Conservation (phyloP, 225 moss, liverwort and hornwort species). For the Physcomitrellopsis africana region DNA sequence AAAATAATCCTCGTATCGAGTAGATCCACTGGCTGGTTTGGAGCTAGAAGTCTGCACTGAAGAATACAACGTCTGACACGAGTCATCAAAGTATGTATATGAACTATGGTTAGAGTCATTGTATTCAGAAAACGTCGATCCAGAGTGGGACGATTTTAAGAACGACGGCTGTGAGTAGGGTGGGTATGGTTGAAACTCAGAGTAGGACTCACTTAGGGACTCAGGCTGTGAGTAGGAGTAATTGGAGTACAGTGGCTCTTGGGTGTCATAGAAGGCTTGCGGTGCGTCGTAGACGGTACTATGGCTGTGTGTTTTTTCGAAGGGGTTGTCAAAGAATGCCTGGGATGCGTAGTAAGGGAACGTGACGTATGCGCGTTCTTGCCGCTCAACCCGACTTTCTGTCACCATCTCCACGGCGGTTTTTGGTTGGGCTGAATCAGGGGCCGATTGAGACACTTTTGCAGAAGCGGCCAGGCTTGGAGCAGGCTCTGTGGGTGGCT, state of each 20-base stretch:
- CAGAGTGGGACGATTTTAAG: conserved; percentile 32
- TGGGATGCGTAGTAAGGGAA: conserved; percentile 52
- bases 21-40: conserved; percentile 18
- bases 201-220: too few relatives aligned
- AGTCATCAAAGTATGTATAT: conserved; percentile 31
- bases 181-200: too few relatives aligned
- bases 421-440: neutral
- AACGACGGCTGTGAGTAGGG: conserved; percentile 35
- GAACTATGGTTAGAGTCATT: conserved; percentile 24
- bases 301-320: conserved; percentile 29
- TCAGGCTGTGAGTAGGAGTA: conserved; percentile 41
- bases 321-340: conserved; percentile 51
- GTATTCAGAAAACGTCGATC: conserved; percentile 28
- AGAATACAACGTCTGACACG: conserved; percentile 21
- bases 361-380: conserved; percentile 51
- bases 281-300: conserved; percentile 18
- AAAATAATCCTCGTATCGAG: conserved; percentile 47
- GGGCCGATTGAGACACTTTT: conserved; percentile 3
- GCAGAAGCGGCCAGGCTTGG: neutral
- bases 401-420: conserved; percentile 18
- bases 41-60: conserved; percentile 28
- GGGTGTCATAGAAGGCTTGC: conserved; percentile 23
- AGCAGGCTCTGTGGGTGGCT: conserved; percentile 5
- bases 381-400: conserved; percentile 30
- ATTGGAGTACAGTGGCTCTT: conserved; percentile 41